phyloP scores from a whole-genome alignment of 768 basidiomycete genomes.

The Lactarius sp. region DNA sequence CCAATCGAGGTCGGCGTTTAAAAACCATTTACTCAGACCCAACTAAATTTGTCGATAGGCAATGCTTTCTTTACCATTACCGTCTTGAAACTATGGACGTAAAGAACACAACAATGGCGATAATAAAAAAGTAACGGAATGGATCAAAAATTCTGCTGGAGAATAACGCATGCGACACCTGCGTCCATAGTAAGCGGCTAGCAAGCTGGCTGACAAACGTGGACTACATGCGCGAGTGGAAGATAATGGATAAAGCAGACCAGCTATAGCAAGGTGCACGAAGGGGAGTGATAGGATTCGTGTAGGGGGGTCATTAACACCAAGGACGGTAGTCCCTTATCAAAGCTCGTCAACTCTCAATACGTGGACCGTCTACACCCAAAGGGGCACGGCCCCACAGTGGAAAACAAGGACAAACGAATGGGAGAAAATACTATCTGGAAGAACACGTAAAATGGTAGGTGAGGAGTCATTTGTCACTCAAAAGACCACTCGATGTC shows the following conservation, averaged over 20 bases:
- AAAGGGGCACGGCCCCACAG: slow-evolving; percentile 22
- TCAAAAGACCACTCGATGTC: slow-evolving; percentile 42
- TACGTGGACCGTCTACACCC: slow-evolving; percentile 20
- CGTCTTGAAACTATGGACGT: too few species aligned
- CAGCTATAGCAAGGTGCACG: slow-evolving; percentile 25
- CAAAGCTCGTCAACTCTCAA: slow-evolving; percentile 27
- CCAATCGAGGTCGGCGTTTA: background rate
- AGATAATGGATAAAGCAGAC: slow-evolving; percentile 10
- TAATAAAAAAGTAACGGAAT: too few species aligned
- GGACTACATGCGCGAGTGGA: background rate
- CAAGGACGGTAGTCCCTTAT: slow-evolving; percentile 42
- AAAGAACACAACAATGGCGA: too few species aligned
- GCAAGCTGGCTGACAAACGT: slow-evolving; percentile 2
- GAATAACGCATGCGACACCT: background rate
- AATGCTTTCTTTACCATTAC: too few species aligned
- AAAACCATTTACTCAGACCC: too few species aligned
- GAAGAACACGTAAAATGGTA: slow-evolving; percentile 7
- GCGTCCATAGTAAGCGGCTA: slow-evolving; percentile 6
- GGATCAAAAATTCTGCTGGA: background rate
- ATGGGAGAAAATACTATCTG: slow-evolving; percentile 19
- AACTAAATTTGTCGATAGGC: background rate
- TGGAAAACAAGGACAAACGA: slow-evolving; percentile 7
- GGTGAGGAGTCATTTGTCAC: slow-evolving; percentile 3
- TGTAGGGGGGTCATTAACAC: slow-evolving; percentile 36
- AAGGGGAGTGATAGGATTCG: slow-evolving; percentile 26